These are phyloP conservation scores for Pseudoperonospora humuli DNA, from an alignment of 352 stramenopile genomes.

Conservation along the genomic window DNA sequence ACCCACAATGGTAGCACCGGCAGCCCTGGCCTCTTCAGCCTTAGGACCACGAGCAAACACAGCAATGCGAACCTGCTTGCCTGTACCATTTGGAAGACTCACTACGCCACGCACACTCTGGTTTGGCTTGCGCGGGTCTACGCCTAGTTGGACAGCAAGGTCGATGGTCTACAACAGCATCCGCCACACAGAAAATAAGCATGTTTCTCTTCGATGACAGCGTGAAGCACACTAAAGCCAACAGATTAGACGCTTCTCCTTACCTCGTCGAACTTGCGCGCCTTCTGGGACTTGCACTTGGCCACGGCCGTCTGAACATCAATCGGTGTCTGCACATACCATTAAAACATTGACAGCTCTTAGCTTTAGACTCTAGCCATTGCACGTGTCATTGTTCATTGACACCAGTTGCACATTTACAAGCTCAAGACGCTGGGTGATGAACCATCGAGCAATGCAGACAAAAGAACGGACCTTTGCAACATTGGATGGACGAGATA, in stretches of 20 bases:
- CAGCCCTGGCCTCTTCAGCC: slow-evolving; percentile 84
- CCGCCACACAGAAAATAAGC: slow-evolving; percentile 3
- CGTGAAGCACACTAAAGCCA: background rate
- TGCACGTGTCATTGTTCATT: background rate
- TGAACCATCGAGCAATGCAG: background rate
- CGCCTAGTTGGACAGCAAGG: slow-evolving; percentile 74
- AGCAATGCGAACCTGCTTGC: slow-evolving; percentile 82
- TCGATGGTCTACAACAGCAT: slow-evolving; percentile 56
- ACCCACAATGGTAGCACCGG: slow-evolving; percentile 85
- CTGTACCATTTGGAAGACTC: slow-evolving; percentile 79
- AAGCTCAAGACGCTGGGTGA: slow-evolving; percentile 1
- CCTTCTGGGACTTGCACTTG: slow-evolving; percentile 48
- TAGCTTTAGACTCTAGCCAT: background rate
- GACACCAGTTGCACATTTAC: too few species aligned
- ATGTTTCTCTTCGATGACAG: background rate
- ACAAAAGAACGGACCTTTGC: slow-evolving; percentile 31
- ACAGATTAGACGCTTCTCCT: background rate
- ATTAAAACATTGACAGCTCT: too few species aligned
- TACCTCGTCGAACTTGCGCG: slow-evolving; percentile 83
- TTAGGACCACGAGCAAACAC: slow-evolving; percentile 88
- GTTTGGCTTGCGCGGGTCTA: slow-evolving; percentile 85
- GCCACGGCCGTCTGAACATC: slow-evolving; percentile 51
- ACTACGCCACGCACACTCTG: slow-evolving; percentile 83
- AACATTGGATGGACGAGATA: slow-evolving; percentile 42
- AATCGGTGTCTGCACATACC: slow-evolving; percentile 32